Evolutionary conservation across 2,329 filamentous ascomycete genomes (phyloP).

Genomic region (Neonectria magnoliae): DNA sequence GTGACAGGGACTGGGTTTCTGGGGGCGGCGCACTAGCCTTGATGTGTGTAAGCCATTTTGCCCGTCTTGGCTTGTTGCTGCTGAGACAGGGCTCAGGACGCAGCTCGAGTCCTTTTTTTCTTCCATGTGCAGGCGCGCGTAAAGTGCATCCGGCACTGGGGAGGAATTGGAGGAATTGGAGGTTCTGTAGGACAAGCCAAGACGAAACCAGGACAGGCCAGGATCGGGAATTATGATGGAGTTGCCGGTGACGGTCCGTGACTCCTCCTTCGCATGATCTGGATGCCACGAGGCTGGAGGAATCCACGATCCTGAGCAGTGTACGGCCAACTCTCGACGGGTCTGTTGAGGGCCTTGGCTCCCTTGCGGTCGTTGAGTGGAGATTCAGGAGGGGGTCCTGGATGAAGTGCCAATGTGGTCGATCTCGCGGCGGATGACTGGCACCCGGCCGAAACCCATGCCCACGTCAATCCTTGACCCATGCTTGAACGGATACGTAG

Average conservation of each 20-base stretch:
- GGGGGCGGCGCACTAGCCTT: slow-evolving; percentile 24
- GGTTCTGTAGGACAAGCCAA: slow-evolving; percentile 7
- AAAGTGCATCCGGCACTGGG: slow-evolving; percentile 4
- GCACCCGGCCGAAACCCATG: slow-evolving; percentile 26
- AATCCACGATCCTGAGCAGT: slow-evolving; percentile 10
- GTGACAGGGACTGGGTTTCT: slow-evolving; percentile 31
- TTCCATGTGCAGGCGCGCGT: slow-evolving; percentile 3
- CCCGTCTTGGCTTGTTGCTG: slow-evolving; percentile 30
- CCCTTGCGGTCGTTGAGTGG: background rate
- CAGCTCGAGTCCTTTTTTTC: slow-evolving; percentile 13
- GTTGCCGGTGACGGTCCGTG: slow-evolving; percentile 13
- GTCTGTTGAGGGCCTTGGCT: background rate
- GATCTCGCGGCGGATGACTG: slow-evolving; percentile 18
- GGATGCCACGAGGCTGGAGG: slow-evolving; percentile 22
- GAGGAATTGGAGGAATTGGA: slow-evolving; percentile 4
- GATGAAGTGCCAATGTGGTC: slow-evolving; percentile 1
- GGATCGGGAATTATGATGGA: slow-evolving; percentile 19
- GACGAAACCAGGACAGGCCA: slow-evolving; percentile 11
- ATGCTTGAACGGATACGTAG: background rate
- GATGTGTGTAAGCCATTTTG: slow-evolving; percentile 32
- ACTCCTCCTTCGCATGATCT: slow-evolving; percentile 10
- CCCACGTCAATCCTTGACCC: slow-evolving; percentile 14
- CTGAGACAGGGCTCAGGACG: slow-evolving; percentile 35
- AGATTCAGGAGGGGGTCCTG: slow-evolving; percentile 10
- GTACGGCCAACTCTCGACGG: slow-evolving; percentile 7